Percentiles rank a stretch among this genome's conserved stretches.
These are phyloP conservation scores for Begonia loranthoides DNA, from an alignment of 306 rosid genomes.

Conservation along the genomic window DNA sequence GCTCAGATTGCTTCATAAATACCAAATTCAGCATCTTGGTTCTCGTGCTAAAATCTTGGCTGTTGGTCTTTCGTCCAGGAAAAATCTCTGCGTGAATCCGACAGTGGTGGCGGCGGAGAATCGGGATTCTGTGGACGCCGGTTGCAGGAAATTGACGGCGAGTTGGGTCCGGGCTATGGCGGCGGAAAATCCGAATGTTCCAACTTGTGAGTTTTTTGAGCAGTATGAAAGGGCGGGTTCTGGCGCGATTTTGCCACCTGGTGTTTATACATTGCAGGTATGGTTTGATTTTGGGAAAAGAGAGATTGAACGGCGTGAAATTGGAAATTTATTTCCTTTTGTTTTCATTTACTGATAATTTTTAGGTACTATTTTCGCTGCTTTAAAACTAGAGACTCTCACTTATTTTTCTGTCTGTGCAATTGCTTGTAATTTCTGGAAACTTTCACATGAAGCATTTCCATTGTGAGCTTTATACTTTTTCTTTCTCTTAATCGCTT, in stretches of 20 bases:
- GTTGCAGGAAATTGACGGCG: slow-evolving; percentile 70
- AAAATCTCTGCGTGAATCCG: slow-evolving; percentile 64
- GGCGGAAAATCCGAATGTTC: slow-evolving; percentile 39
- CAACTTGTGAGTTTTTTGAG: slow-evolving; percentile 67
- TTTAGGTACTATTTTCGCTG: too few species aligned
- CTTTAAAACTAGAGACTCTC: too few species aligned
- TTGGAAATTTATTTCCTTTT: not conserved
- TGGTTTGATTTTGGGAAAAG: not conserved
- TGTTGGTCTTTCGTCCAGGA: slow-evolving; percentile 63
- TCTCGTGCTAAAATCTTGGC: slow-evolving; percentile 59
- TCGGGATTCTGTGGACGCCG: slow-evolving; percentile 86
- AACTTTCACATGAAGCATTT: too few species aligned
- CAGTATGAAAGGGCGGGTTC: slow-evolving; percentile 64
- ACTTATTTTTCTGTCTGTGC: too few species aligned
- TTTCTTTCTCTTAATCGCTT: too few species aligned
- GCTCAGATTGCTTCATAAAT: slow-evolving; percentile 55
- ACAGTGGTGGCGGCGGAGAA: slow-evolving; percentile 45
- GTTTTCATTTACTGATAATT: too few species aligned
- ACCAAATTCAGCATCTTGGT: slow-evolving; percentile 49
- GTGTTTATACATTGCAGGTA: slow-evolving; percentile 90
- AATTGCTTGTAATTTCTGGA: too few species aligned
- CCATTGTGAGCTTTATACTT: too few species aligned
- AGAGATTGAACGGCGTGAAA: not conserved
- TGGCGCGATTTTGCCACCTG: slow-evolving; percentile 56
- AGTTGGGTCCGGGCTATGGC: slow-evolving; percentile 82